Evolutionary conservation across 495 filamentous ascomycete species (phyloP).

Genomic region (Tuber melanosporum): DNA sequence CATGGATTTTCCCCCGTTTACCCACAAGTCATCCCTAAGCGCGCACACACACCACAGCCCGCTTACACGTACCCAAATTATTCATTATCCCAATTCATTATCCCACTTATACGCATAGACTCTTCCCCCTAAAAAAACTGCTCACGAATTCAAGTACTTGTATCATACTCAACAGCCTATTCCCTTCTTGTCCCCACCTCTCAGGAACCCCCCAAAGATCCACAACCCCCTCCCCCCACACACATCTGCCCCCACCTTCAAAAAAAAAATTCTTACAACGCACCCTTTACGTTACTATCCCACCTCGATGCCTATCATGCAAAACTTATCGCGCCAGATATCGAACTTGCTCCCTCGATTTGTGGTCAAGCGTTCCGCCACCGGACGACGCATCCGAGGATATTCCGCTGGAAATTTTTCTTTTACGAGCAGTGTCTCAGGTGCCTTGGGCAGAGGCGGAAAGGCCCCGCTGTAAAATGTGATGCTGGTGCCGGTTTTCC

Average conservation of each 20-base stretch:
- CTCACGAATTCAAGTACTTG: neutral
- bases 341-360: conserved; percentile 37
- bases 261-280: neutral
- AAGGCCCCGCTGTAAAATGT: no score
- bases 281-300: no score
- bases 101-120: neutral
- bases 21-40: neutral
- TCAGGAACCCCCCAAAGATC: neutral
- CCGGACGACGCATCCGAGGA: conserved; percentile 49
- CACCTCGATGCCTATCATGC: no score
- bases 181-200: neutral
- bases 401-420: neutral
- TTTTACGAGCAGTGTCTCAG: no score
- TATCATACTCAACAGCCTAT: neutral
- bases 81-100: neutral
- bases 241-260: neutral
- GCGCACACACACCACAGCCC: neutral
- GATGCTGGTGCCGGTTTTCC: no score
- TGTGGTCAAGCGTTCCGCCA: conserved; percentile 39
- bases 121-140: neutral
- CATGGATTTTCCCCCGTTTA: neutral
- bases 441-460: no score
- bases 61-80: neutral
- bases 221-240: no score
- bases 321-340: conserved; percentile 13